Conservation (phyloP, 1,284 basidiomycete genomes). For the Moesziomyces aphidis region DNA sequence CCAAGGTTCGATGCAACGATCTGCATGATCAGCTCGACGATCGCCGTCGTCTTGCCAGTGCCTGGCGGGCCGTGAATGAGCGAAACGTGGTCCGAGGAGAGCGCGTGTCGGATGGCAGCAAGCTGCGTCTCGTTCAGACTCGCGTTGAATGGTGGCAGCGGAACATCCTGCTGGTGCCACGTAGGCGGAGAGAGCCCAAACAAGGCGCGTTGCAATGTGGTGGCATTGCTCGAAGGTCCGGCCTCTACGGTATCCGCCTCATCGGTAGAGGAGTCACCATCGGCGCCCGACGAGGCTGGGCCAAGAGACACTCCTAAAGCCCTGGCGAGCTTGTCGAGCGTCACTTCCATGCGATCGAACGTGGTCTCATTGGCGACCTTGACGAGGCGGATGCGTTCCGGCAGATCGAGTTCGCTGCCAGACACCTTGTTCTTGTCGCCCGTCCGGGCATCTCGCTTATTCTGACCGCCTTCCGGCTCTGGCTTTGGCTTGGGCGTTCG, state of each 20-base stretch:
- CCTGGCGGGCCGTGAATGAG: slow-evolving; percentile 97
- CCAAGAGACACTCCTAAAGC: slow-evolving; percentile 20
- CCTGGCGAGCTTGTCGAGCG: slow-evolving; percentile 44
- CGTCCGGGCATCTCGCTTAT: slow-evolving; percentile 27
- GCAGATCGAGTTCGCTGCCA: slow-evolving; percentile 78
- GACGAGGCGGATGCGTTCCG: slow-evolving; percentile 84
- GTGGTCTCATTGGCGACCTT: slow-evolving; percentile 93
- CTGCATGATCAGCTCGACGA: slow-evolving; percentile 70
- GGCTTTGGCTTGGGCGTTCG: slow-evolving; percentile 3
- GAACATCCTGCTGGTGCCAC: slow-evolving; percentile 35
- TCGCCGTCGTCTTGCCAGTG: slow-evolving; percentile 63
- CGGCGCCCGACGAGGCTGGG: slow-evolving; percentile 1
- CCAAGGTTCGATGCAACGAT: slow-evolving; percentile 50
- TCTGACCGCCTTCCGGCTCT: slow-evolving; percentile 7
- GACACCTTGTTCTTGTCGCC: slow-evolving; percentile 70
- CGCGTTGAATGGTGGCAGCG: slow-evolving; percentile 76
- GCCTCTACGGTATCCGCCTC: slow-evolving; percentile 20
- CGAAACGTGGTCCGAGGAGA: slow-evolving; percentile 79
- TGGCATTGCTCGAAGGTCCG: slow-evolving; percentile 16
- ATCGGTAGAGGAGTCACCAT: slow-evolving; percentile 28
- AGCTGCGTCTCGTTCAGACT: slow-evolving; percentile 86
- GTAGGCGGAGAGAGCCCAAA: slow-evolving; percentile 42
- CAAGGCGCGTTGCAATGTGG: slow-evolving; percentile 55
- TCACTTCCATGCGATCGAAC: slow-evolving; percentile 75
- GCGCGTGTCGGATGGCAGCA: slow-evolving; percentile 79